phyloP scores from a whole-genome alignment of 164 flowering plant species.

The Macadamia integrifolia region DNA sequence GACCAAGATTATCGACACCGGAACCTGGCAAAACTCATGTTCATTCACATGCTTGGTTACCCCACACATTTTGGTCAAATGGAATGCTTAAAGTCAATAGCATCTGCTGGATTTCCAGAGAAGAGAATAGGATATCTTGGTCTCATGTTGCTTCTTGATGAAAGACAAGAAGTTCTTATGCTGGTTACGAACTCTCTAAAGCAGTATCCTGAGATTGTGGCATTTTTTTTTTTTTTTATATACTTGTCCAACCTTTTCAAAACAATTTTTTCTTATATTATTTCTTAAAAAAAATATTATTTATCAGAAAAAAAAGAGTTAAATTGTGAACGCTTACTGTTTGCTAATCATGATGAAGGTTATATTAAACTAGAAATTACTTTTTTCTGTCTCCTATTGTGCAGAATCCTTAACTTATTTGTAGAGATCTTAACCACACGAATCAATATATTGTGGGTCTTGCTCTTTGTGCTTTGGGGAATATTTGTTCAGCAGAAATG shows the following conservation, averaged over 20 bases:
- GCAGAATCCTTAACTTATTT: constrained; percentile 39
- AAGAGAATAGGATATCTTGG: constrained; percentile 99
- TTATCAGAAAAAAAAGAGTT: too few species aligned
- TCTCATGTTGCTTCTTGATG: constrained; percentile 97
- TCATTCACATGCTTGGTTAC: constrained; percentile 99
- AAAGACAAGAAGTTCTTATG: constrained; percentile 99
- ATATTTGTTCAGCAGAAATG: constrained; percentile 99
- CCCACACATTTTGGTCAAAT: constrained; percentile 99
- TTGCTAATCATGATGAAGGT: not conserved
- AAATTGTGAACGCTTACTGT: too few species aligned
- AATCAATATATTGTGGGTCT: constrained; percentile 96
- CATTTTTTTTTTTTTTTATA: not conserved
- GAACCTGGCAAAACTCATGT: constrained; percentile 97
- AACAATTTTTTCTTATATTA: too few species aligned
- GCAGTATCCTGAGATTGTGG: constrained; percentile 66
- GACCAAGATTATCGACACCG: constrained; percentile 93
- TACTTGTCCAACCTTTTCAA: not conserved
- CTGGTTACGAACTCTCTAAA: constrained; percentile 95
- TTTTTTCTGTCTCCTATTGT: not conserved
- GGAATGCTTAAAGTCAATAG: constrained; percentile 98
- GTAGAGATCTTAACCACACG: constrained; percentile 93
- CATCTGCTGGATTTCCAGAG: constrained; percentile 96
- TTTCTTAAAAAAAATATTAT: too few species aligned
- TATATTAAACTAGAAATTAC: not conserved
- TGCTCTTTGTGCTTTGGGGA: constrained; percentile 98